Evolutionary conservation across 805 yeast genomes (phyloP).

Genomic region (Teunomyces panamensis): DNA sequence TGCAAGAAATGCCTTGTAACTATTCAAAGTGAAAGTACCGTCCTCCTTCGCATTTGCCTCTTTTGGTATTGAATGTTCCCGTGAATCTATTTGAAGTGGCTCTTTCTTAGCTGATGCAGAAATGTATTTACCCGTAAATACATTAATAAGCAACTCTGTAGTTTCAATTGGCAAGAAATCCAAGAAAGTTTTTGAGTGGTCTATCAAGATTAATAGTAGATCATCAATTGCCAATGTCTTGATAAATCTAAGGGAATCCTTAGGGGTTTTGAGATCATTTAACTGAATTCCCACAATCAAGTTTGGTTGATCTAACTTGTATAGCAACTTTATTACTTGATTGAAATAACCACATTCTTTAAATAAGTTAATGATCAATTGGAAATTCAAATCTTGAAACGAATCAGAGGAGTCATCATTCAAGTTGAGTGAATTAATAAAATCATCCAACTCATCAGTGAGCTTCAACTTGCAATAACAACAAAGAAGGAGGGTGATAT

Average conservation of each 20-base stretch:
- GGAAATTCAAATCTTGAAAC: conserved; percentile 56
- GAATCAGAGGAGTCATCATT: conserved; percentile 11
- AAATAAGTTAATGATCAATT: conserved; percentile 64
- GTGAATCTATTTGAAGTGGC: background rate
- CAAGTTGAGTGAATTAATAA: conserved; percentile 45
- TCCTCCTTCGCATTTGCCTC: conserved; percentile 10
- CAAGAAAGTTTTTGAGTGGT: conserved; percentile 62
- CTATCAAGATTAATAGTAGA: conserved; percentile 64
- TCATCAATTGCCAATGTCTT: conserved; percentile 73
- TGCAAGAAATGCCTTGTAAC: conserved; percentile 30
- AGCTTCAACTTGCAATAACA: conserved; percentile 75
- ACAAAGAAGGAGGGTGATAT: conserved; percentile 73
- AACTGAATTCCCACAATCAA: conserved; percentile 73
- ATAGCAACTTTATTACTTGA: conserved; percentile 69
- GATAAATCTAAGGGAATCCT: conserved; percentile 61
- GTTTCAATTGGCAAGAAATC: conserved; percentile 74
- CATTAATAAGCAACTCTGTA: conserved; percentile 75
- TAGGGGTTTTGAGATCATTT: conserved; percentile 59
- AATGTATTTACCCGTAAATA: conserved; percentile 81
- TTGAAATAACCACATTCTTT: conserved; percentile 66
- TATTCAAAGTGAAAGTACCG: conserved; percentile 24
- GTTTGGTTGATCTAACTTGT: conserved; percentile 68
- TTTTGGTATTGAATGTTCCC: background rate
- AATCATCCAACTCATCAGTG: conserved; percentile 52
- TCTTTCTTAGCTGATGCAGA: conserved; percentile 30